phyloP scores from a whole-genome alignment of 2,329 filamentous ascomycete species.

The Ophiocordyceps robertsii region DNA sequence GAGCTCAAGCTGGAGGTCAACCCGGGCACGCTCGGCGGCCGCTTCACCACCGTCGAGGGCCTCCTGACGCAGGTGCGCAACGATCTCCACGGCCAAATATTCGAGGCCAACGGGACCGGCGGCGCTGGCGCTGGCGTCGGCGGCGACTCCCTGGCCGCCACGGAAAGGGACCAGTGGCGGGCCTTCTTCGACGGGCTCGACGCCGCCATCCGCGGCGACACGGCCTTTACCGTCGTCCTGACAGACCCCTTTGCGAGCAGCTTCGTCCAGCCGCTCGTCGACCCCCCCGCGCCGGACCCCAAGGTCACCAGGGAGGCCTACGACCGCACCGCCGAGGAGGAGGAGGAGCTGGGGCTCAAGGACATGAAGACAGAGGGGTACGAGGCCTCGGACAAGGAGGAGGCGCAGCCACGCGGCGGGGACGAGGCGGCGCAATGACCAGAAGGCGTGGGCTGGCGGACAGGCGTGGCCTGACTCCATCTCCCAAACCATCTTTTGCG shows the following conservation, averaged over 20 bases:
- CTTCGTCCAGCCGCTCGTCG: constrained; percentile 83
- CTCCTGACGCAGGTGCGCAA: constrained; percentile 84
- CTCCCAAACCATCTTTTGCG: no score
- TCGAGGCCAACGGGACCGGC: constrained; percentile 49
- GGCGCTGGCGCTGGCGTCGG: constrained; percentile 38
- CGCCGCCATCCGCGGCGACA: constrained; percentile 65
- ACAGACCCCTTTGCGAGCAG: constrained; percentile 83
- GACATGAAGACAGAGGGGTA: constrained; percentile 94
- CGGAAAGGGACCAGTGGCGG: constrained; percentile 61
- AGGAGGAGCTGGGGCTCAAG: constrained; percentile 78
- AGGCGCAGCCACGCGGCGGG: constrained; percentile 8
- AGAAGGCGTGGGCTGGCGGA: no score
- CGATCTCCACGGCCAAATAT: constrained; percentile 80
- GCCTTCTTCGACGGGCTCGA: constrained; percentile 68
- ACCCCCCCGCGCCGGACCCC: constrained; percentile 55
- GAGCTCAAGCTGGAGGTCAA: constrained; percentile 81
- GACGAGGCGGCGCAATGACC: constrained; percentile 1
- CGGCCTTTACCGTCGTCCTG: constrained; percentile 70
- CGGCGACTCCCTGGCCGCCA: constrained; percentile 64
- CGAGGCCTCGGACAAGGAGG: constrained; percentile 28
- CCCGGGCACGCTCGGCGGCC: constrained; percentile 84
- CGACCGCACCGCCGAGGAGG: constrained; percentile 76
- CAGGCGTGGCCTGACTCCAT: no score
- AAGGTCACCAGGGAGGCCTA: constrained; percentile 76
- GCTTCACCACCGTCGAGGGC: constrained; percentile 95